Evolutionary conservation across 2,329 filamentous ascomycete genomes (phyloP).

Genomic region (Trichophyton mentagrophytes): DNA sequence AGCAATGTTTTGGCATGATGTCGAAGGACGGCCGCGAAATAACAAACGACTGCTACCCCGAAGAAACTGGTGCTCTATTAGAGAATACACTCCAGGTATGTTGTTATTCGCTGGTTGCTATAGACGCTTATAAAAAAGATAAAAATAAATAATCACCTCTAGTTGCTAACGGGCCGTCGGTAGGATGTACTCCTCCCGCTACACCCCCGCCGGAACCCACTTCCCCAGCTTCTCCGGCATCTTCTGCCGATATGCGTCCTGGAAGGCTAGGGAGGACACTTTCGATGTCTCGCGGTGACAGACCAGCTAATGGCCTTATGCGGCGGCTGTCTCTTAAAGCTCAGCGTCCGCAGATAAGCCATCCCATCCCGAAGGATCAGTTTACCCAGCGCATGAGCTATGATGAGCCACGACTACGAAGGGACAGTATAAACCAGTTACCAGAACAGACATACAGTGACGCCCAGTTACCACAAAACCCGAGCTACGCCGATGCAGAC

Average conservation of each 20-base stretch:
- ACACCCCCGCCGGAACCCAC: conserved; percentile 44
- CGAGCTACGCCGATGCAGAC: conserved; percentile 1
- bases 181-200: conserved; percentile 58
- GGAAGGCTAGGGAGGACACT: conserved; percentile 44
- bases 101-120: neutral
- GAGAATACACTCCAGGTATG: conserved; percentile 63
- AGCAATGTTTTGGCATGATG: conserved; percentile 76
- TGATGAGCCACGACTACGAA: conserved; percentile 18
- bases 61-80: conserved; percentile 91
- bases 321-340: conserved; percentile 37
- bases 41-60: conserved; percentile 82
- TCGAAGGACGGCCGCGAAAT: conserved; percentile 78
- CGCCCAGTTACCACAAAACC: conserved; percentile 2
- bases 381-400: conserved; percentile 24
- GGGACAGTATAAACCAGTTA: neutral
- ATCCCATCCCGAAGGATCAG: conserved; percentile 16
- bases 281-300: conserved; percentile 46
- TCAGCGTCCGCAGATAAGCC: conserved; percentile 31
- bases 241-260: conserved; percentile 16
- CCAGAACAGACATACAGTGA: neutral
- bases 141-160: neutral
- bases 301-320: conserved; percentile 30
- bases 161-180: conserved; percentile 35
- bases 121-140: neutral
- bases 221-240: conserved; percentile 21